Conservation (phyloP, 768 basidiomycete genomes). For the Boletus speciosus region DNA sequence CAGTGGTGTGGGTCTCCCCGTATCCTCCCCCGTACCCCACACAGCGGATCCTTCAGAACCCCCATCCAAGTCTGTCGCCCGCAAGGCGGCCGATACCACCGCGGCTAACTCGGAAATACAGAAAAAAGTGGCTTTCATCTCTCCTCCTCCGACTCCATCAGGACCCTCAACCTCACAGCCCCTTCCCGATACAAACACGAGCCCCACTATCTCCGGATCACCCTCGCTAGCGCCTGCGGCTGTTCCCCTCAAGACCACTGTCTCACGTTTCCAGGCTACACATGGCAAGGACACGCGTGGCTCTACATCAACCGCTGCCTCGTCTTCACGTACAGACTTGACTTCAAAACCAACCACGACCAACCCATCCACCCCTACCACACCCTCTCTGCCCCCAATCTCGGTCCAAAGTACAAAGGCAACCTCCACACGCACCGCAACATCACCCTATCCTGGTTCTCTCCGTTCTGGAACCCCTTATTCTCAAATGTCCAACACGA, state of each 20-base stretch:
- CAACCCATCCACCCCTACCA: constrained; percentile 46
- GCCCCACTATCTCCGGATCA: constrained; percentile 32
- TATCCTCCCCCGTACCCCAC: constrained; percentile 30
- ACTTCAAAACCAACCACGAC: constrained; percentile 42
- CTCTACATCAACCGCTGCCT: constrained; percentile 60
- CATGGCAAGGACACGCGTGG: constrained; percentile 67
- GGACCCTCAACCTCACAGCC: constrained; percentile 47
- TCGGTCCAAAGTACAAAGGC: constrained; percentile 50
- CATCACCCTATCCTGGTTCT: constrained; percentile 65
- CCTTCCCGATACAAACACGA: constrained; percentile 45
- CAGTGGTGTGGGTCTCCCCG: constrained; percentile 36
- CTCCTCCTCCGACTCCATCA: constrained; percentile 69
- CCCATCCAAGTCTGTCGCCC: constrained; percentile 30
- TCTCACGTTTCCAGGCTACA: constrained; percentile 73
- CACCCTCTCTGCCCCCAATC: constrained; percentile 58
- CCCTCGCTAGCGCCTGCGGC: constrained; percentile 25
- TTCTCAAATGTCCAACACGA: constrained; percentile 70
- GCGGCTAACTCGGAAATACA: constrained; percentile 45
- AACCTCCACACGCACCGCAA: constrained; percentile 60
- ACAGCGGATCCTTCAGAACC: constrained; percentile 19
- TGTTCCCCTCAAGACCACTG: constrained; percentile 54
- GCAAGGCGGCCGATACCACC: constrained; percentile 37
- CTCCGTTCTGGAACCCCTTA: constrained; percentile 80
- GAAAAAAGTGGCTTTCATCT: constrained; percentile 88
- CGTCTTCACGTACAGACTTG: constrained; percentile 61